These are phyloP conservation scores for Colletotrichum graminicola DNA, from an alignment of 2,329 filamentous ascomycete genomes.

Conservation along the genomic window DNA sequence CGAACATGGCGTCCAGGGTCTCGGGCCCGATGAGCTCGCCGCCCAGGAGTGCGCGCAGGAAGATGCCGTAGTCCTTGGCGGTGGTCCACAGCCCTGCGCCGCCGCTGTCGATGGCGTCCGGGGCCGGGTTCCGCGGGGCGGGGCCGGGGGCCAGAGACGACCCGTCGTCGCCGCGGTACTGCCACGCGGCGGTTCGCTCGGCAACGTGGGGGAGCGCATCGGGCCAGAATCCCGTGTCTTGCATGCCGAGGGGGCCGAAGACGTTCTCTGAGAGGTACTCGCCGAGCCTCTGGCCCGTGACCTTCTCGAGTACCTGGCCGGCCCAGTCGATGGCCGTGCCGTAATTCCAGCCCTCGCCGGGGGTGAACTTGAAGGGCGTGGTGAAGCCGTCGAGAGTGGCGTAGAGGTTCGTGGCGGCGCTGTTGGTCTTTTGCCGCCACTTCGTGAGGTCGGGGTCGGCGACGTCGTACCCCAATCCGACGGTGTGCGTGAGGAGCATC, in stretches of 20 bases:
- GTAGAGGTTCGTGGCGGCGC: constrained; percentile 49
- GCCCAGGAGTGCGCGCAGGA: constrained; percentile 52
- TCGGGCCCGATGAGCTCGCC: constrained; percentile 49
- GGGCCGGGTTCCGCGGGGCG: constrained; percentile 42
- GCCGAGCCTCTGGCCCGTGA: constrained; percentile 53
- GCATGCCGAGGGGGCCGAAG: constrained; percentile 53
- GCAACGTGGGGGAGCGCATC: constrained; percentile 46
- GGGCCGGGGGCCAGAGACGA: constrained; percentile 43
- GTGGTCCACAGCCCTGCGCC: constrained; percentile 59
- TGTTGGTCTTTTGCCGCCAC: constrained; percentile 57
- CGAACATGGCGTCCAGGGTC: constrained; percentile 53
- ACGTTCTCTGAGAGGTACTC: constrained; percentile 54
- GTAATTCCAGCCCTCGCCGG: constrained; percentile 64
- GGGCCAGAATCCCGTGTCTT: constrained; percentile 54
- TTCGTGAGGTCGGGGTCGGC: constrained; percentile 54
- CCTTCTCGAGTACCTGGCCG: constrained; percentile 56
- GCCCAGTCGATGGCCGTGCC: constrained; percentile 62
- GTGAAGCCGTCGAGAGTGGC: constrained; percentile 54
- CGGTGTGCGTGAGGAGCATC: constrained; percentile 62
- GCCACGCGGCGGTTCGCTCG: constrained; percentile 44
- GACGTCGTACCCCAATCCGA: constrained; percentile 60
- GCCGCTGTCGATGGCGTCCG: constrained; percentile 54
- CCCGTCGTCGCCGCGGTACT: constrained; percentile 43
- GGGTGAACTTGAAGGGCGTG: constrained; percentile 58
- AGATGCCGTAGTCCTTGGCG: constrained; percentile 54